A percentile compares a stretch with the other conserved stretches of the same genome.
phyloP scores from a whole-genome alignment of 2,329 filamentous ascomycete species.

The Hymenoscyphus occultus region DNA sequence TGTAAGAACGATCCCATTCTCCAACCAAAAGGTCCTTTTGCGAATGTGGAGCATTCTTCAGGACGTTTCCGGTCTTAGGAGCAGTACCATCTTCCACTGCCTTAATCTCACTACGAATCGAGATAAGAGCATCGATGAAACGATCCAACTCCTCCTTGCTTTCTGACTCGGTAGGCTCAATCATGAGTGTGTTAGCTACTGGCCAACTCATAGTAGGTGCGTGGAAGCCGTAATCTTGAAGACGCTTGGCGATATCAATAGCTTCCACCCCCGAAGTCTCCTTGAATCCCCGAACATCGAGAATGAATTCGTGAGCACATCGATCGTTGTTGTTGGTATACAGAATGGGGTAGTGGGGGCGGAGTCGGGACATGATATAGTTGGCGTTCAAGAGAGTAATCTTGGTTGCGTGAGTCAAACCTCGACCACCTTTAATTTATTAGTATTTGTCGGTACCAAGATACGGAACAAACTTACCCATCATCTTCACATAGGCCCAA shows the following conservation, averaged over 20 bases:
- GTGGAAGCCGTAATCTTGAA: conserved; percentile 97
- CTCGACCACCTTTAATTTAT: conserved; percentile 51
- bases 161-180: conserved; percentile 94
- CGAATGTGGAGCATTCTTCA: conserved; percentile 87
- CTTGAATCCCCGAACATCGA: conserved; percentile 83
- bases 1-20: conserved; percentile 82
- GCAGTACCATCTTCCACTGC: conserved; percentile 77
- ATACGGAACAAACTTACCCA: conserved; percentile 54
- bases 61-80: conserved; percentile 73
- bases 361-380: conserved; percentile 87
- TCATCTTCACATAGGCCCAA: conserved; percentile 93
- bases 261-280: conserved; percentile 81
- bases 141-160: conserved; percentile 89
- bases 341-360: conserved; percentile 83
- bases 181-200: conserved; percentile 93
- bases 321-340: conserved; percentile 87
- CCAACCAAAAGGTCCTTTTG: conserved; percentile 73
- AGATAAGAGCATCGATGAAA: conserved; percentile 86
- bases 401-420: conserved; percentile 85
- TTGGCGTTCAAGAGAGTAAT: conserved; percentile 95
- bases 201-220: conserved; percentile 97
- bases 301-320: conserved; percentile 96
- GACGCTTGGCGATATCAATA: conserved; percentile 92
- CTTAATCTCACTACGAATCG: conserved; percentile 80
- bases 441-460: conserved; percentile 14